These are phyloP conservation scores for Ogataea thermomethanolica DNA, from an alignment of 805 yeast species.

Conservation along the genomic window DNA sequence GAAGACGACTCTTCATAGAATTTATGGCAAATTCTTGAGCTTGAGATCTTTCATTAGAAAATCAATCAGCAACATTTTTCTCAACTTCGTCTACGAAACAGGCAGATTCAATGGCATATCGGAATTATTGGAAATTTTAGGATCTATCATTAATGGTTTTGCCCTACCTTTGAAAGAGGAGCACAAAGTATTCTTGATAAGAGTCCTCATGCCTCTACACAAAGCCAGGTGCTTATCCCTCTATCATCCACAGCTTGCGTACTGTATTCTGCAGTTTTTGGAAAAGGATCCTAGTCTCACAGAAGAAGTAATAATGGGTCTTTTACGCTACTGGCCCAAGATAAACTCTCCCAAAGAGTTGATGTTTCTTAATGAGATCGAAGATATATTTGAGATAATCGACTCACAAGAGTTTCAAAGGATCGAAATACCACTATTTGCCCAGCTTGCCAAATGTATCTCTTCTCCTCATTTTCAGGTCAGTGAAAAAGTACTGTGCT, in stretches of 20 bases:
- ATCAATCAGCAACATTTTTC: constrained; percentile 85
- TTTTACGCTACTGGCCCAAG: constrained; percentile 95
- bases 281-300: constrained; percentile 92
- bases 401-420: constrained; percentile 90
- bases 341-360: constrained; percentile 92
- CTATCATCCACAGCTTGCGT: constrained; percentile 95
- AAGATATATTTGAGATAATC: constrained; percentile 93
- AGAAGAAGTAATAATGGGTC: constrained; percentile 94
- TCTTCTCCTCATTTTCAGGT: constrained; percentile 96
- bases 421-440: constrained; percentile 89
- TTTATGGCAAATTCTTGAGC: constrained; percentile 90
- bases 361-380: constrained; percentile 92
- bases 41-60: constrained; percentile 88
- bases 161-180: constrained; percentile 97
- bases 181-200: constrained; percentile 83
- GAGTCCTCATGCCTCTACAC: constrained; percentile 88
- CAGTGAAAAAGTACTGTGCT: constrained; percentile 88
- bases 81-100: constrained; percentile 92
- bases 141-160: constrained; percentile 95
- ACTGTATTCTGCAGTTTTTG: constrained; percentile 92
- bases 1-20: constrained; percentile 92
- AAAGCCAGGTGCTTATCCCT: constrained; percentile 83
- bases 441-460: constrained; percentile 90
- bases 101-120: constrained; percentile 95
- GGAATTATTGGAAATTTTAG: constrained; percentile 89